phyloP scores from a whole-genome alignment of 2,329 filamentous ascomycete species.

The Aureobasidium sp. region DNA sequence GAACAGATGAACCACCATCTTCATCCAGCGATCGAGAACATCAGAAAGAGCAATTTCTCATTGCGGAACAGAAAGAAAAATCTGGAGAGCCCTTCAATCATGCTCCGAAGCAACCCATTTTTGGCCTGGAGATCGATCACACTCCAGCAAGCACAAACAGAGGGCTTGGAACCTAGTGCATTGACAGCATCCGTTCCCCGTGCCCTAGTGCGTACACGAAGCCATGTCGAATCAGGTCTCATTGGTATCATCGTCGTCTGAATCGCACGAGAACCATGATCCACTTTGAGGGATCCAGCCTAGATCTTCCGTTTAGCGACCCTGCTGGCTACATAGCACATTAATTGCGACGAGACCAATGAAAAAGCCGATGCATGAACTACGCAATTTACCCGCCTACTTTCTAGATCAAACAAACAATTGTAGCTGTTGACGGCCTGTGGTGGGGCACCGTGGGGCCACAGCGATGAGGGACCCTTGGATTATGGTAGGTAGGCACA shows the following conservation, averaged over 20 bases:
- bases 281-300: not conserved
- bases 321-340: not conserved
- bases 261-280: not conserved
- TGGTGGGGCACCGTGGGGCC: not conserved
- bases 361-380: conserved; percentile 3
- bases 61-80: not conserved
- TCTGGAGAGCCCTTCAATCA: not conserved
- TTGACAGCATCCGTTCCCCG: not conserved
- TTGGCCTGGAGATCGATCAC: not conserved
- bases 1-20: not conserved
- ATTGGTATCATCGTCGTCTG: not conserved
- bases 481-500: not conserved
- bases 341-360: conserved; percentile 10
- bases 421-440: not conserved
- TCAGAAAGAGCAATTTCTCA: not conserved
- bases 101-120: not conserved
- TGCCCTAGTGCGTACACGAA: not conserved
- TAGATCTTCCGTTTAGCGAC: not conserved
- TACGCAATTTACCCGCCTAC: not conserved
- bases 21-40: not conserved
- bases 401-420: conserved; percentile 5
- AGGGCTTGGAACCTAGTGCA: not conserved
- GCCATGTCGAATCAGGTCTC: conserved; percentile 2
- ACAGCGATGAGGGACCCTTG: not conserved
- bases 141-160: not conserved